A percentile compares a stretch with the other conserved stretches of the same genome.
Evolutionary conservation across 345 rosid species (phyloP).

Genomic region (Euphorbia pulcherrima): DNA sequence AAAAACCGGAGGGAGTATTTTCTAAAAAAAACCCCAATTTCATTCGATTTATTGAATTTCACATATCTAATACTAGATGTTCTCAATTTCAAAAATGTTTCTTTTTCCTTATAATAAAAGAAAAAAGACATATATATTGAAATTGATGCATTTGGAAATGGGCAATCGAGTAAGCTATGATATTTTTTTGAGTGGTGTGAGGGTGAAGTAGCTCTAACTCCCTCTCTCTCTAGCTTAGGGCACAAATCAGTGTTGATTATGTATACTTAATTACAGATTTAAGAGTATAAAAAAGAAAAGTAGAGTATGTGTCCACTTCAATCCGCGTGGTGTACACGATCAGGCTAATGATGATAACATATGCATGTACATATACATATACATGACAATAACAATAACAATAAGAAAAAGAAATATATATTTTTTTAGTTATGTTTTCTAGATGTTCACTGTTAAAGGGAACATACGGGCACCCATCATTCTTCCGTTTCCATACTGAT

Average conservation of each 20-base stretch:
- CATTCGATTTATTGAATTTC: no score
- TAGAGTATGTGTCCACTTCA: constrained; percentile 9
- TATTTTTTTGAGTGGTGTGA: constrained; percentile 18
- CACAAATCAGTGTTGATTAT: not conserved
- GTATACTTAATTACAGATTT: not conserved
- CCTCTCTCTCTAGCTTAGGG: not conserved
- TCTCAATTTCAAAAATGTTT: no score
- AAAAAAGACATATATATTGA: constrained; percentile 2
- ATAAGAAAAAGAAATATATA: not conserved
- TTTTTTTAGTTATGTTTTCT: constrained; percentile 8
- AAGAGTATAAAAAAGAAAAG: no score
- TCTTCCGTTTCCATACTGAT: no score
- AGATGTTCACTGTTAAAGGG: constrained; percentile 3
- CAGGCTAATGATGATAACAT: constrained; percentile 18
- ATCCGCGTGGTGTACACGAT: constrained; percentile 34
- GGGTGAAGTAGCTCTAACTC: not conserved
- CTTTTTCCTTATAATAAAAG: not conserved
- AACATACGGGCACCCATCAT: constrained; percentile 4
- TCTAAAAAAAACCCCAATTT: no score
- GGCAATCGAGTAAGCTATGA: constrained; percentile 15
- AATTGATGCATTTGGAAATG: constrained; percentile 2
- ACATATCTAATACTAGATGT: no score
- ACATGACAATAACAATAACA: no score
- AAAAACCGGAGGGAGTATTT: no score
- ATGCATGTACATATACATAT: no score